Base-by-base conservation (phyloP, 179 eudicot genomes). In the Nepenthes alata region DNA sequence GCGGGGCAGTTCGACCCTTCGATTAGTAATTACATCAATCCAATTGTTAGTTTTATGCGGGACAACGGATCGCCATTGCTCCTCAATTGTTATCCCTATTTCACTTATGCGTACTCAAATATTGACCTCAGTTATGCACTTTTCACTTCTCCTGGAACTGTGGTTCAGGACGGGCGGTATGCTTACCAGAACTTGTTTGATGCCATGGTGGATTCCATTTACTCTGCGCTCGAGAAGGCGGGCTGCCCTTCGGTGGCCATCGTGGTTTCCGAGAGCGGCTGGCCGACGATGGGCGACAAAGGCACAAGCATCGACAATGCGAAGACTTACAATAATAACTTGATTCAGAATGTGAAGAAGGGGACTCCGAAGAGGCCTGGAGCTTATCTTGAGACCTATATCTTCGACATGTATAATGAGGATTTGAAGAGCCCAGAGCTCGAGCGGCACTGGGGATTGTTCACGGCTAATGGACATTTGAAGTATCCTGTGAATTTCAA, bases 21-120 rank as follows among this genome's bases (percentile, higher is more conserved):
- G n/a, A 57, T 60, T 25, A 37, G 57, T 2, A 8, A 13, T 2
- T 75, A 38, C 44, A 11, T 72, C 0, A 34, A 59, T 38, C 79
- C 79, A 0, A 71, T 75, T 3, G 50, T 75, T 15, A 34, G 12
- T 11, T 67, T 75, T 47, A 9, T 75, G 11, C 47, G 38, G 3
- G 1, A 53, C 25, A 68, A 16, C 4, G 9, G 25, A 2, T 13
- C 71, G 0, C 76, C 76, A 0, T 25, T 75, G 35, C 59, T 75
- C 2, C 58, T 59, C 2, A 75, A 75, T 15, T 38, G 68, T 3
- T 71, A 71, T 59, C 76, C 76, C 2, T 71, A 75, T 35, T 75
- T 72, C 11, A 47, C 60, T 57, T 47, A 75, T 15, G 15, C 38
- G 0, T 59, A 36, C 12, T 47, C 77, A 1, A n/a, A 14, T 13